Evolutionary conservation across 768 basidiomycete species (phyloP), one percentile per base, ranked within the genome.

Genomic region (Polyporus arcularius): DNA sequence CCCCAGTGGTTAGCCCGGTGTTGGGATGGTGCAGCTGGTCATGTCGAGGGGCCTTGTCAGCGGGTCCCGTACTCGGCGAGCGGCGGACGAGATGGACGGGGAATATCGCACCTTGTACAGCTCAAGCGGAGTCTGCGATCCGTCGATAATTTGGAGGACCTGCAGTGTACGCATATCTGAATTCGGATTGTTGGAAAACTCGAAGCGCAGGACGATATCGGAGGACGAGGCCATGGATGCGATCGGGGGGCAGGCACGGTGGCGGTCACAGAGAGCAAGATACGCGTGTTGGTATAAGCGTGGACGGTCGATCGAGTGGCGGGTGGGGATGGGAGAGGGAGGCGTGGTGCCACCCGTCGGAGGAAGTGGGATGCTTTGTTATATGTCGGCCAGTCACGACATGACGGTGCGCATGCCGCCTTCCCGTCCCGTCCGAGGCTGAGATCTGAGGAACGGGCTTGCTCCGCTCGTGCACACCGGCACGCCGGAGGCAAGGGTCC

Each of bases 91-190:
- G 21, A 11, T 35, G 35, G 7, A 12, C 43, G 7, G 39, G 42
- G 55, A 21, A 11, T 14, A 47, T 41, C 65, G 39, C 59, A 74
- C 83, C 71, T 75, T 80, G 72, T 84, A 84, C 26, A 82, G 58
- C 54, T 80, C 78, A 41, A 76, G 56, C 30, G 73, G 67, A 18
- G 67, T 65, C 15, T 52, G 49, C 3, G 70, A 64, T 21, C 63
- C 71, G n/a, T 71, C 71, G 11, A 71, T 58, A 18, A 75, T 66
- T 56, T 77, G 74, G 55, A 73, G 68, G 35, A 80, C 74, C 5
- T 74, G 74, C 65, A 82, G 79, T 3, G 81, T 77, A 39, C 83
- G 81, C 61, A 74, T 68, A 68, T 83, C 80, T 9, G 67, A 51
- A 40, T 65, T 63, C 28, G 60, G 42, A 31, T 58, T 60, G 31